Conservation (phyloP, 2,329 filamentous ascomycete genomes). For the Trichocomaceae sp. region DNA sequence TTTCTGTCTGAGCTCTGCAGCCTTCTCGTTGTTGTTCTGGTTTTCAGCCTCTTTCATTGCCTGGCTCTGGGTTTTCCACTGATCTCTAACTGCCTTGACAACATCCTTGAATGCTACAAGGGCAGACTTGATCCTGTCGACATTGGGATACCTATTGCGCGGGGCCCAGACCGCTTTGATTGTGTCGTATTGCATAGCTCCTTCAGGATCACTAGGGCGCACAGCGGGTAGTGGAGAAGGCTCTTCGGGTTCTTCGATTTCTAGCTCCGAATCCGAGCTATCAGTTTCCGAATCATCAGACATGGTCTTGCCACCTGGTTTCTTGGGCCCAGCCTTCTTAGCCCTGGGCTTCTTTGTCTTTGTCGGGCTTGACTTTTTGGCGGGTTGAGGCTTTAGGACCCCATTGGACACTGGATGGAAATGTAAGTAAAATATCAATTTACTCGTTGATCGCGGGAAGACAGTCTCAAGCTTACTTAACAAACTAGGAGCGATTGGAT, state of each 20-base stretch:
- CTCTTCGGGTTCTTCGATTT: slow-evolving; percentile 48
- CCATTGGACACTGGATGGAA: slow-evolving; percentile 5
- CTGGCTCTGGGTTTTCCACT: slow-evolving; percentile 54
- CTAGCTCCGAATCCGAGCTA: slow-evolving; percentile 46
- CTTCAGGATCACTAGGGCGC: slow-evolving; percentile 48
- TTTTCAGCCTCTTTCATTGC: slow-evolving; percentile 54
- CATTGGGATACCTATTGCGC: slow-evolving; percentile 44
- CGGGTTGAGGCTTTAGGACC: slow-evolving; percentile 16
- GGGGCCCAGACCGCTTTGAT: slow-evolving; percentile 57
- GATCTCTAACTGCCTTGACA: slow-evolving; percentile 53
- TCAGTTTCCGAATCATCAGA: slow-evolving; percentile 45
- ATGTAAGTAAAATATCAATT: not conserved
- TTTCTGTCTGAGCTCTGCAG: slow-evolving; percentile 49
- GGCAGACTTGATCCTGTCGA: slow-evolving; percentile 49
- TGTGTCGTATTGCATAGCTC: slow-evolving; percentile 52
- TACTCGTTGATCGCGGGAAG: not conserved
- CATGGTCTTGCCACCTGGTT: slow-evolving; percentile 24
- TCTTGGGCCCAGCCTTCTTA: slow-evolving; percentile 21
- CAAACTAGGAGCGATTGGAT: slow-evolving; percentile 3
- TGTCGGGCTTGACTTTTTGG: slow-evolving; percentile 18
- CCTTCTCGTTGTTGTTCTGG: slow-evolving; percentile 48
- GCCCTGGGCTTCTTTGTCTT: slow-evolving; percentile 20
- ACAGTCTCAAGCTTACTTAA: slow-evolving; percentile 4
- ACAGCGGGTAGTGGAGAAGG: slow-evolving; percentile 48
- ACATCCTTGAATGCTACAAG: slow-evolving; percentile 55